A percentile compares a stretch with the other conserved stretches of the same genome.
Conservation (phyloP, 1,139 yeast species). For the Magnusiomyces suaveolens region DNA sequence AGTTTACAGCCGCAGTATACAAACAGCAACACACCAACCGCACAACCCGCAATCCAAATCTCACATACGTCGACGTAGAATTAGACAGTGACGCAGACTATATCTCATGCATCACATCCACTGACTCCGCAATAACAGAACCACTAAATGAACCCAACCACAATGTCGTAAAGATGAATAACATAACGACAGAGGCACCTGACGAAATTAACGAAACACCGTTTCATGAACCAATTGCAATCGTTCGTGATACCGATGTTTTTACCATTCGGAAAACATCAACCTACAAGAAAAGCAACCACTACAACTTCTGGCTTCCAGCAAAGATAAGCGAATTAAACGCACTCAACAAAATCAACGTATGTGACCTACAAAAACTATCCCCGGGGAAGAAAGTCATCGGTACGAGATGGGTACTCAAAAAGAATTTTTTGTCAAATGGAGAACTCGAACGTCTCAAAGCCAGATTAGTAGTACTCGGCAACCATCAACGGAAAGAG, state of each 20-base stretch:
- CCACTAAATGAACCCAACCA: not conserved
- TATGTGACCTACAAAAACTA: not conserved
- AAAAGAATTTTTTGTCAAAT: slow-evolving; percentile 5
- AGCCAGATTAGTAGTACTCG: slow-evolving; percentile 15
- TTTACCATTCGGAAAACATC: not conserved
- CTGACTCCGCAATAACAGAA: not conserved
- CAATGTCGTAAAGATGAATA: not conserved
- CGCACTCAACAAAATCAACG: not conserved
- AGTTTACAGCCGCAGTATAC: not conserved
- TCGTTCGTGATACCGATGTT: not conserved
- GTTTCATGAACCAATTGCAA: not conserved
- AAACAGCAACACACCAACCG: not conserved
- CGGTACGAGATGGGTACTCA: slow-evolving; percentile 10
- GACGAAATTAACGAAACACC: not conserved
- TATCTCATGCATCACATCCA: not conserved
- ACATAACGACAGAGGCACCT: not conserved
- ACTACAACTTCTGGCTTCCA: not conserved
- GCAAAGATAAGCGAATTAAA: not conserved
- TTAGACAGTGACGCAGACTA: not conserved
- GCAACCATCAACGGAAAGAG: slow-evolving; percentile 12
- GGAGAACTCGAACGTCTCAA: slow-evolving; percentile 12
- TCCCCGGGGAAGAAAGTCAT: not conserved
- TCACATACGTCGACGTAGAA: not conserved
- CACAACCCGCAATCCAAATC: not conserved
- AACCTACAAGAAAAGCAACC: not conserved